Base-by-base conservation (phyloP, 2,329 filamentous ascomycete species). In the Gnomoniopsis smithogilvyi region DNA sequence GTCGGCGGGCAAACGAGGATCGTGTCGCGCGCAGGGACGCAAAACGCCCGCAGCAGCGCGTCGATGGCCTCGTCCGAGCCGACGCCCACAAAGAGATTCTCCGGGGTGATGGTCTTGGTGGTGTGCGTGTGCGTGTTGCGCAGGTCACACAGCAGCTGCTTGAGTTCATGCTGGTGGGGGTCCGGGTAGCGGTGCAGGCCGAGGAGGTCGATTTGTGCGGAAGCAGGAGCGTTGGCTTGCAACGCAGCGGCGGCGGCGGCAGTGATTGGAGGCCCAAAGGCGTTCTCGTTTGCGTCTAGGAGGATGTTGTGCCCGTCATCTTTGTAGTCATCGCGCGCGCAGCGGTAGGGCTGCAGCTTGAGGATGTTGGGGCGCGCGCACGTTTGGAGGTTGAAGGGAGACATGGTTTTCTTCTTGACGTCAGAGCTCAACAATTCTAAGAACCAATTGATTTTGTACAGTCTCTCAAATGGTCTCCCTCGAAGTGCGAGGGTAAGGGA, bases 11-110 rank as follows among this genome's bases (percentile, higher is more conserved):
- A 98, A 46, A 92, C 94, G 38, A 99, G 83, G 70, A 99, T 96
- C 70, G 90, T 92, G 76, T 99, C 95, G 65, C 82, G 82, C 49
- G 89, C 91, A 1, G 95, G 95, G 1, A 86, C 78, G 76, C 95
- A 99, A 79, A 99, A 99, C 74, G 91, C 95, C 55, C 95, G 89
- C 61, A 99, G 83, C 45, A 99, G 83, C 6, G 91, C 92, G 75
- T 99, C 95, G 71, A 99, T 96, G 64, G 92, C 94, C 80, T 99
- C 95, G 73, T 99, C 95, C 62, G 91, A 96, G 64, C 95, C 95
- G 47, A 98, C 93, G 62, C 95, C 95, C 52, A 97, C 91, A 73
- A 98, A 98, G 54, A 99, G 78, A 76, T 97, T 90, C 55, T 88
- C 90, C 1, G 93, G 90, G 14, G 82, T 85, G 58, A 99, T 82